Evolutionary conservation across 345 rosid genomes (phyloP), one percentile per base, ranked within the genome.

Genomic region (Mallotus nudiflorus): DNA sequence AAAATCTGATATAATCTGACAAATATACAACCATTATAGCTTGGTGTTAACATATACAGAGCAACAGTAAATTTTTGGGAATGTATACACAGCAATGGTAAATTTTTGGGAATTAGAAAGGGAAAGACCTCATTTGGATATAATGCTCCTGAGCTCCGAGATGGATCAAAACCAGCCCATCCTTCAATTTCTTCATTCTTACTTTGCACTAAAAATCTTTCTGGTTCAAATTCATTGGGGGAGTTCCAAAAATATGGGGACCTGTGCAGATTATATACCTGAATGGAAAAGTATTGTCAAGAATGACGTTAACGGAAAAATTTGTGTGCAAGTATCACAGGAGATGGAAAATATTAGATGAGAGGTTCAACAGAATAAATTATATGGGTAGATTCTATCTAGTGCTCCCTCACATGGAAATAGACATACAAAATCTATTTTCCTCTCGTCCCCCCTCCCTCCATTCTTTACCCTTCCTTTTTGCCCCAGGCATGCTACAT

Each of bases 221-320:
- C 97, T 0, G 98, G 98, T 68, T 88, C 87, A 74, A 94, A 94
- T 3, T 88, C 86, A 6, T 86, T 44, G 3, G 98, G 97, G 14
- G n/a, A 76, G 57, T 89, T 91, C 97, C 98, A 94, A 69, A 82
- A 88, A 66, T 89, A 86, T 37, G 98, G 97, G 65, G 96, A 94
- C 78, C 98, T 82, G 53, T 94, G 97, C 49, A 94, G 89, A 83
- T 93, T 91, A 42, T 91, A 93, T 51, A 89, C 90, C 98, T 93
- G 80, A 65, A 73, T 48, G 63, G 58, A 61, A 24, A 55, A 46
- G 22, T 20, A 46, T 19, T 1, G 7, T 52, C 45, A 22, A 39
- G 16, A 28, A 37, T 29, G 16, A 31, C 31, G 52, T 12, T 19
- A 14, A 13, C 22, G 62, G 37, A 33, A n/a, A n/a, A n/a, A n/a